These are phyloP conservation scores for Pseudocercospora musae DNA, from an alignment of 2,329 filamentous ascomycete species.

Conservation along the genomic window DNA sequence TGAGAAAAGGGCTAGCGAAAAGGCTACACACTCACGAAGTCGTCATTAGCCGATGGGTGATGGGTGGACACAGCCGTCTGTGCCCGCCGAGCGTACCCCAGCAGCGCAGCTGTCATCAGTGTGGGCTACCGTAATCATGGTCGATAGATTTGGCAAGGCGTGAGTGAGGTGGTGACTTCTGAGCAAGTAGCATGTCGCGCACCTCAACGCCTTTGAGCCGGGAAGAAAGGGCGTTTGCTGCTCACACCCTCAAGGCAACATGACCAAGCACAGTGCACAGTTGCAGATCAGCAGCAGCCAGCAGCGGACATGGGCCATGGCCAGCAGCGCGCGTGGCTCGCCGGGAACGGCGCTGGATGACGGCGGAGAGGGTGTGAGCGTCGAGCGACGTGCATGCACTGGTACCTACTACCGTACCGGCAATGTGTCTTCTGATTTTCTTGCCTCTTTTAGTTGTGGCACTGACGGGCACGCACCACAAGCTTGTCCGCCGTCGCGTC, in stretches of 20 bases:
- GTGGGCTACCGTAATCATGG: conserved; percentile 17
- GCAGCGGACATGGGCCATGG: too few relatives aligned
- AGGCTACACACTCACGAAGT: conserved; percentile 18
- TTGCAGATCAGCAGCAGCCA: neutral
- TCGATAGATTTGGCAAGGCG: conserved; percentile 23
- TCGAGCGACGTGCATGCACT: neutral
- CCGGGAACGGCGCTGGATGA: neutral
- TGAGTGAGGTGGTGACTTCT: neutral
- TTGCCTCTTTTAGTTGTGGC: conserved; percentile 2
- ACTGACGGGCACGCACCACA: neutral
- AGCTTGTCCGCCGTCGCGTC: conserved; percentile 5
- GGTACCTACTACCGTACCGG: neutral
- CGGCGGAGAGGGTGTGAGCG: neutral
- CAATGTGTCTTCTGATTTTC: neutral
- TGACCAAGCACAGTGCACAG: neutral
- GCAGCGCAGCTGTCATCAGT: conserved; percentile 14
- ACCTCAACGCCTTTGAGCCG: conserved; percentile 17
- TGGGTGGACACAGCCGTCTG: conserved; percentile 11
- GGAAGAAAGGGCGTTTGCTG: neutral
- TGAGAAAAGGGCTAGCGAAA: neutral
- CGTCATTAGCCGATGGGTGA: conserved; percentile 26
- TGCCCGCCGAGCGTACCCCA: conserved; percentile 21
- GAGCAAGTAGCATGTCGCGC: conserved; percentile 17
- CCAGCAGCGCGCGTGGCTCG: conserved; percentile 1
- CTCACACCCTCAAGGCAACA: neutral